Percentiles rank a stretch among this genome's conserved stretches.
Conservation (phyloP, 2,329 filamentous ascomycete genomes). For the Alternaria tenuissima region DNA sequence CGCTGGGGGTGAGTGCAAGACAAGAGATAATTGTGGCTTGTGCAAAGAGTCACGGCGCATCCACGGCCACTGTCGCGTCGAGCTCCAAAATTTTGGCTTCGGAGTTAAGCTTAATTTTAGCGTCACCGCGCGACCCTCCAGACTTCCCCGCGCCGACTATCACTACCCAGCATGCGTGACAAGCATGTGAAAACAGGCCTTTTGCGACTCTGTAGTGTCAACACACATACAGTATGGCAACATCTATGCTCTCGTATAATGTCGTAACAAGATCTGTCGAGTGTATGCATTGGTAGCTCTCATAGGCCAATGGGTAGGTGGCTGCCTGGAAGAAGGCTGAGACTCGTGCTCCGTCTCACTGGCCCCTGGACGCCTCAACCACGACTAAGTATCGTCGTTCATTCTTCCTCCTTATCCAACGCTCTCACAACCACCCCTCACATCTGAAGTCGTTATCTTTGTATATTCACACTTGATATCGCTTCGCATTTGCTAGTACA, state of each 20-base stretch:
- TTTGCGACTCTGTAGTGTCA: background rate
- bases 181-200: background rate
- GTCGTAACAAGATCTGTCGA: background rate
- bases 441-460: background rate
- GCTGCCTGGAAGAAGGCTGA: constrained; percentile 35
- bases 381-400: constrained; percentile 13
- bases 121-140: constrained; percentile 23
- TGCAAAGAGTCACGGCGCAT: constrained; percentile 6
- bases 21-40: background rate
- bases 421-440: background rate
- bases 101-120: constrained; percentile 45
- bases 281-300: constrained; percentile 10
- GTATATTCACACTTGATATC: background rate
- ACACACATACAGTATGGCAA: background rate
- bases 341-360: constrained; percentile 35
- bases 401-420: background rate
- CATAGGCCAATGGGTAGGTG: constrained; percentile 22
- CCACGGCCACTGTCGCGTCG: constrained; percentile 18
- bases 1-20: background rate
- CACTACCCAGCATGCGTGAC: background rate
- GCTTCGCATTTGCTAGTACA: background rate
- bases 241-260: background rate
- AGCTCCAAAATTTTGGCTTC: constrained; percentile 36
- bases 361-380: constrained; percentile 22
- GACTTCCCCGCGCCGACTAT: constrained; percentile 10